These are phyloP conservation scores for Coprinopsis cinerea DNA, from an alignment of 768 basidiomycete species.

Conservation along the genomic window DNA sequence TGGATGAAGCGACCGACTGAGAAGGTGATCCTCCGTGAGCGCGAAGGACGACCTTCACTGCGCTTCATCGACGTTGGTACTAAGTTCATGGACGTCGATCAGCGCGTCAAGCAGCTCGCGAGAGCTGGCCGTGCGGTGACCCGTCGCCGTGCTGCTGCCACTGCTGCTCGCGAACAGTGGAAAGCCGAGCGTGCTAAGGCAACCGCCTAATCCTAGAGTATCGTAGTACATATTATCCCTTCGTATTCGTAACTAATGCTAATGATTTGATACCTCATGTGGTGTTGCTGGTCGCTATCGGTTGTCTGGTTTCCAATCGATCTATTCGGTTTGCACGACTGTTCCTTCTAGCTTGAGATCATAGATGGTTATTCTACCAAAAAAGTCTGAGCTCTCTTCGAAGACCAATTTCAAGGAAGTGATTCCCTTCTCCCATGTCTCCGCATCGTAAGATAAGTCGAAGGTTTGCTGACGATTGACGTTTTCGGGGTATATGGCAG, in stretches of 20 bases:
- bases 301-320: background rate
- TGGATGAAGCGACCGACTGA: conserved; percentile 33
- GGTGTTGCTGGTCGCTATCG: background rate
- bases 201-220: background rate
- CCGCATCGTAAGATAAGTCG: conserved; percentile 32
- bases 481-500: conserved; percentile 70
- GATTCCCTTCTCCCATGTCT: conserved; percentile 26
- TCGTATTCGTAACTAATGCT: background rate
- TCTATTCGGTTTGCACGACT: conserved; percentile 4
- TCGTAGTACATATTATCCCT: conserved; percentile 10
- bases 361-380: conserved; percentile 74
- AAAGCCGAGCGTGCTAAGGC: background rate
- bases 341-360: conserved; percentile 44
- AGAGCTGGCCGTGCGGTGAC: conserved; percentile 42
- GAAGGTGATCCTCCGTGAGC: conserved; percentile 30
- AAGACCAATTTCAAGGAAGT: conserved; percentile 60
- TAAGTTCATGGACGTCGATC: conserved; percentile 57
- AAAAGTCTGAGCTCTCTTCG: conserved; percentile 80
- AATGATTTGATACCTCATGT: conserved; percentile 4
- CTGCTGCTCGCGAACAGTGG: background rate
- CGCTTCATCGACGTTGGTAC: conserved; percentile 72
- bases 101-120: conserved; percentile 43
- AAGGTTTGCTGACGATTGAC: conserved; percentile 71
- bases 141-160: background rate
- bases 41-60: conserved; percentile 46